Evolutionary conservation across 202 grass and related monocot genomes (phyloP), one percentile per base, ranked within the genome.

Genomic region (Carex sylvatica): DNA sequence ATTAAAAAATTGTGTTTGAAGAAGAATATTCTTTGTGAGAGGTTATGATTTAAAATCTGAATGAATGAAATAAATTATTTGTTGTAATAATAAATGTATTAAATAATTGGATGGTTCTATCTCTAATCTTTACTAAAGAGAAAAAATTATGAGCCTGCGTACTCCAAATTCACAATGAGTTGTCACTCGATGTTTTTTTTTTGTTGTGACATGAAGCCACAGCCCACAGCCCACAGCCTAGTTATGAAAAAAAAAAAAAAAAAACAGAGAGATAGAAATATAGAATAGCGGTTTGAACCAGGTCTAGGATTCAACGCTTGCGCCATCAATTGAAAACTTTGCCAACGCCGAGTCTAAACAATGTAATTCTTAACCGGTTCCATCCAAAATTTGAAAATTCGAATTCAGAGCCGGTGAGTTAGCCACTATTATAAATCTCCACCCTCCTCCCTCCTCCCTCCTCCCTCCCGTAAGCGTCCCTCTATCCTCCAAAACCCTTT

Each of bases 381-480:
- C 33, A 80, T 28, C 10, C 13, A 3, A 33, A 82, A 82, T 82
- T 82, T 65, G 33, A 68, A 82, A 82, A 33, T 82, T 82, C 23
- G 46, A 31, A 56, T 33, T 56, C 24, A 74, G 23, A 77, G 24
- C 3, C 11, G 0, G 24, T 9, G 11, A 9, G 7, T 14, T 26
- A 6, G 28, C 33, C 33, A 26, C 72, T 51, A 53, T 51, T 76
- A 77, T 58, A 77, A 19, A 77, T 77, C 73, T 58, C 15, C 52
- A 31, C 28, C 15, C 51, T 56, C 72, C 28, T 28, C 28, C 28
- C 28, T 28, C 28, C 28, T 38, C 10, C 6, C 4, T 1, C 15
- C n/a, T n/a, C 28, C 28, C 28, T 28, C 28, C 28, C 28, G 28
- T 28, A 28, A 28, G 8, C 0, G 38, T 38, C 10, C 6, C 4